These are phyloP conservation scores for Myriangium duriaei DNA, from an alignment of 2,329 filamentous ascomycete genomes.

Conservation along the genomic window DNA sequence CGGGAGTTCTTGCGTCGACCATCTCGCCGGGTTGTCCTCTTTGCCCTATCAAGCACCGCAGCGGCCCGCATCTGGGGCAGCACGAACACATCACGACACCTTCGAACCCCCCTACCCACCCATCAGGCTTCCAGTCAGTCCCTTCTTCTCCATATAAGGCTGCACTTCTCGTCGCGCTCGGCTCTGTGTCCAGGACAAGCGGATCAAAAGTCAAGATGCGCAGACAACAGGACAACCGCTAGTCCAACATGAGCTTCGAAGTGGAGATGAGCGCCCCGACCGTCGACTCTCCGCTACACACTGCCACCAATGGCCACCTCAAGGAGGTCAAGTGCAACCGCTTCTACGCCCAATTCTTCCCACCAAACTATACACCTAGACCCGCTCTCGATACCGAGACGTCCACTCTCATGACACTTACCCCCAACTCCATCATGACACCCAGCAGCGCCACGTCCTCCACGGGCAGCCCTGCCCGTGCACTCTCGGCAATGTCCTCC, in stretches of 20 bases:
- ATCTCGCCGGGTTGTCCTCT: no score
- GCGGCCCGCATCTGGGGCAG: no score
- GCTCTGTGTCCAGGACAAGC: background rate
- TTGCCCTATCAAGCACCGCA: no score
- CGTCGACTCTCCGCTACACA: slow-evolving; percentile 8
- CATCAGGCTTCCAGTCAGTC: no score
- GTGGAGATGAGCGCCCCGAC: slow-evolving; percentile 9
- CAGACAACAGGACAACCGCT: slow-evolving; percentile 8
- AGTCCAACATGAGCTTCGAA: slow-evolving; percentile 10
- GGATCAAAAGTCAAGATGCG: slow-evolving; percentile 7
- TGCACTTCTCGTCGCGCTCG: background rate
- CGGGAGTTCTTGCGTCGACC: no score
- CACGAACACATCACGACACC: no score
- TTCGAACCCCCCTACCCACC: no score
- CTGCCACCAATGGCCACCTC: slow-evolving; percentile 6
- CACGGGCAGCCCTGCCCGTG: slow-evolving; percentile 28
- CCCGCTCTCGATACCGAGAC: slow-evolving; percentile 2
- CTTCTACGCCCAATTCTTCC: slow-evolving; percentile 7
- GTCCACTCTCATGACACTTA: slow-evolving; percentile 15
- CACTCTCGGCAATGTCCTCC: slow-evolving; percentile 29
- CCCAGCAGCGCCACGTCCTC: slow-evolving; percentile 22
- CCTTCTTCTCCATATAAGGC: no score
- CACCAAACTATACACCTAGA: slow-evolving; percentile 1
- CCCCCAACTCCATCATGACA: slow-evolving; percentile 17
- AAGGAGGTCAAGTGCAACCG: slow-evolving; percentile 9